Base-by-base conservation (phyloP, 2,329 filamentous ascomycete species). In the Venturiaceae sp. region DNA sequence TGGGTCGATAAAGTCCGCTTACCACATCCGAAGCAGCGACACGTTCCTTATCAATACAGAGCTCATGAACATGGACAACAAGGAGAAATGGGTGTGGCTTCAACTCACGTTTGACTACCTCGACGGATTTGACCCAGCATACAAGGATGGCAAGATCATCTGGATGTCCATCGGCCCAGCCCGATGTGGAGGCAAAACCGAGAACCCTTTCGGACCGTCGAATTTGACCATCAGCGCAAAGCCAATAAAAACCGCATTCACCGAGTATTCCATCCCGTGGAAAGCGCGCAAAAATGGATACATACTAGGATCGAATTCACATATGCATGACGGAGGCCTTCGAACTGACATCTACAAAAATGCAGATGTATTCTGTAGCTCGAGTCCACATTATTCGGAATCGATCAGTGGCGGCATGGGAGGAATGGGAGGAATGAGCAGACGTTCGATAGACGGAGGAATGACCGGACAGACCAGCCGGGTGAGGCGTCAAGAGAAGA, bases 21-120 rank as follows among this genome's bases (percentile, higher is more conserved):
- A 58, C n/a, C 56, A 54, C 16, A 6, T 58, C 16, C 52, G 21
- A 9, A 41, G 21, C 5, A 21, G n/a, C 6, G 56, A 58, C 26
- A n/a, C 19, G 7, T 41, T 58, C 7, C 13, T 41, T 16, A 23
- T 58, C 13, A 54, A 53, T n/a, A 58, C 47, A 3, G 56, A 58
- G 16, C 30, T 58, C 9, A 58, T 58, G 56, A 58, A 58, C 56
- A 58, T 54, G 56, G 44, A 53, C 21, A 46, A 58, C 11, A 26
- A 54, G n/a, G 44, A 53, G 33, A 53, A 58, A 28, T 58, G 56
- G 56, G 47, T 54, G 16, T 58, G 56, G 56, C 33, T 58, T 5
- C 28, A 47, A 5, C n/a, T 58, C 8, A 28, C 5, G 5, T 58
- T 13, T 28, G 47, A 58, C 21, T 16, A 33, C 34, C 4, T 53